Base-by-base conservation (phyloP, 192 early-diverging fungal genomes). In the Coemansia sp. region DNA sequence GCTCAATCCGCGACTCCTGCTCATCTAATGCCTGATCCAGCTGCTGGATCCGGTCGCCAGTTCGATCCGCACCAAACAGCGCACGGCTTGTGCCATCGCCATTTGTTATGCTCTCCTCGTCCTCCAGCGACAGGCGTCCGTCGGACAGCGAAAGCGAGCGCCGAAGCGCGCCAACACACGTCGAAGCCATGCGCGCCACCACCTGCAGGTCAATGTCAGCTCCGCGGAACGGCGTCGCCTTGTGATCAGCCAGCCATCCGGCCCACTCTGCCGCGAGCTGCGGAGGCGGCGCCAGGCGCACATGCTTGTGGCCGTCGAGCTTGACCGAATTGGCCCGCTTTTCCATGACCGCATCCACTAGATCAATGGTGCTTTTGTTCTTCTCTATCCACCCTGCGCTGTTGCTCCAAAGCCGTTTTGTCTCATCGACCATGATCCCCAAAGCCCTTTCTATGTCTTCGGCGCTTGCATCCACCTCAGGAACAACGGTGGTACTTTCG, bases 241-340 rank as follows among this genome's bases (percentile, higher is more conserved):
- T 55, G 20, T 31, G 59, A 16, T 34, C 42, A 0, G 55, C 74
- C 67, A 81, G 64, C 79, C 79, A 81, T 52, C 45, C 30, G 21
- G 79, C 43, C 79, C 79, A 81, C 55, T 66, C 63, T 10, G 33
- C 42, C 16, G 74, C 67, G 66, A 75, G 58, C 34, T 64, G 58
- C n/a, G 72, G 66, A 39, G 79, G 39, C 28, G 79, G 79, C 37
- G 64, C 79, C 63, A 81, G 51, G 0, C 70, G 56, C 57, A 73
- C 46, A 21, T 81, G 63, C 7, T 40, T 49, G 5, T 53, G 53
- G 26, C 66, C 74, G 7, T 77, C 71, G 13, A 81, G 62, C 21
- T 61, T 53, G 39, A 73, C 71, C 16, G 58, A 43, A 28, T 73
- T 77, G 28, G 74, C 71, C 7, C 71, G 53, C 20, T 58, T 42